Evolutionary conservation across 805 yeast genomes (phyloP), one percentile per base, ranked within the genome.

Genomic region (Huiozyma sinensis): DNA sequence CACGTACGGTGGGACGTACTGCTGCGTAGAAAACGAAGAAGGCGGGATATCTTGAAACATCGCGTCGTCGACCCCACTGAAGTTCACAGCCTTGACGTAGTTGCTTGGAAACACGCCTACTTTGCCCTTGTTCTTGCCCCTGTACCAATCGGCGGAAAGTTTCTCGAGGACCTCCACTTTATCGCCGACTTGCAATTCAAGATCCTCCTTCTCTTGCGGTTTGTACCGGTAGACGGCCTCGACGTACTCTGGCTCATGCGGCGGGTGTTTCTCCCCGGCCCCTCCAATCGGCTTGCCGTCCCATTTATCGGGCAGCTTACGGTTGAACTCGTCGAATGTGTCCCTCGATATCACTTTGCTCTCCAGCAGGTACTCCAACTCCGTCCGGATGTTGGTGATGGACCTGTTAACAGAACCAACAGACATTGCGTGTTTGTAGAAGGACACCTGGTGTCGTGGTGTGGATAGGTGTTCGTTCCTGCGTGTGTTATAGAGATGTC

Each of bases 51-150:
- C 40, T 13, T 10, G 12, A 38, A 38, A 38, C 40, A 38, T 38
- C 6, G 28, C 13, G 13, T 9, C 6, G 12, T 6, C 8, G 7
- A 11, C 35, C 5, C n/a, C 31, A 6, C 34, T 38, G 33, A 12
- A 12, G 2, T 29, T 13, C 1, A 35, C 27, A 1, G 35, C 35
- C 42, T 70, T 72, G 40, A 88, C 95, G 57, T 90, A 90, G 61
- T 86, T 86, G 2, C 89, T 67, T 7, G 97, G 97, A 67, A 90
- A 88, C 55, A 88, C 79, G 34, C 97, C 97, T 6, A 73, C 72
- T 31, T 62, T 60, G 5, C 75, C 74, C 46, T 75, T 71, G 36
- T 69, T 58, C 11, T 67, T 65, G 38, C 97, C 97, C 57, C 76
- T 81, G 85, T 92, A 87, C 97, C 97, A 90, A 57, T 86, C 88